Conservation (phyloP, 1,139 yeast genomes). For the Pneumocystis oryctolagi region DNA sequence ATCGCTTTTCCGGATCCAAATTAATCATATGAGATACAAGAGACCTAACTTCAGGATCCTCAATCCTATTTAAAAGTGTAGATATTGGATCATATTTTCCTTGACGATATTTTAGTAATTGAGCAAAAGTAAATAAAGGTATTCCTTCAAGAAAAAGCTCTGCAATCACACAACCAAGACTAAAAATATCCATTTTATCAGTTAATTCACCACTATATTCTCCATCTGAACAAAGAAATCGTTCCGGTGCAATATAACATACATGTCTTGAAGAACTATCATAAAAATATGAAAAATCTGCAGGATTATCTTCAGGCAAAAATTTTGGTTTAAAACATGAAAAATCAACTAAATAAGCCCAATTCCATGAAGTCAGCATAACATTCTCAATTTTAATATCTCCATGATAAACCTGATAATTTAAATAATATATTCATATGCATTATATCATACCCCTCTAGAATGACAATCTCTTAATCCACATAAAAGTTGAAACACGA, state of each 20-base stretch:
- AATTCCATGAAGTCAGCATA: constrained; percentile 75
- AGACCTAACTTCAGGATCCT: constrained; percentile 33
- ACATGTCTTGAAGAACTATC: constrained; percentile 77
- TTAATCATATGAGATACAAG: constrained; percentile 49
- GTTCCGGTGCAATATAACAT: constrained; percentile 89
- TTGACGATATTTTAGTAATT: constrained; percentile 65
- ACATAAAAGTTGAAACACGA: constrained; percentile 60
- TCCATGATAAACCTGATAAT: constrained; percentile 40
- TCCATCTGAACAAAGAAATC: constrained; percentile 38
- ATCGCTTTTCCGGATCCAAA: constrained; percentile 46
- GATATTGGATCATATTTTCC: constrained; percentile 33
- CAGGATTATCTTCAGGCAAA: constrained; percentile 87
- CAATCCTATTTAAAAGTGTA: constrained; percentile 34
- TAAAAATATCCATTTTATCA: constrained; percentile 56
- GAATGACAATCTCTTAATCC: constrained; percentile 52
- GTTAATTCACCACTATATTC: constrained; percentile 34
- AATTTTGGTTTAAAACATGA: constrained; percentile 71
- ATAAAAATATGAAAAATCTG: constrained; percentile 82
- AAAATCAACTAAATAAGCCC: constrained; percentile 73
- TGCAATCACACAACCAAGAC: constrained; percentile 56
- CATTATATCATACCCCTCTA: constrained; percentile 29
- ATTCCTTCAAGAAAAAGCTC: constrained; percentile 78
- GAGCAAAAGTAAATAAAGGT: constrained; percentile 73
- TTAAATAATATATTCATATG: background rate
- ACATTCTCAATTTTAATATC: constrained; percentile 85